phyloP scores from a whole-genome alignment of 495 filamentous ascomycete species.

The Hypoxylon trugodes region DNA sequence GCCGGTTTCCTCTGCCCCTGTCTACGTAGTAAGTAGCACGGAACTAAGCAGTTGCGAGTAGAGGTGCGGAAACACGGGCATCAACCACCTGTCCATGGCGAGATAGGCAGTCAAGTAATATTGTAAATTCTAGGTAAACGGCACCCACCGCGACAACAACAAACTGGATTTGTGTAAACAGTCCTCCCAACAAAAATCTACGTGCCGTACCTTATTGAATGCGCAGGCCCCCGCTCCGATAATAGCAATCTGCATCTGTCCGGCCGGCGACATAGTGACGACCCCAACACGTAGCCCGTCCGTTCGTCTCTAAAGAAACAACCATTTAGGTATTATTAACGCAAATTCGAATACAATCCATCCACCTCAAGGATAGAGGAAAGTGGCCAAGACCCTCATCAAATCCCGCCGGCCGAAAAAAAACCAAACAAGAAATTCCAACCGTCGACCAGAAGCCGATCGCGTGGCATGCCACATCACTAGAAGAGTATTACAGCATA shows the following conservation, averaged over 20 bases:
- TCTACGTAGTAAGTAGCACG: constrained; percentile 30
- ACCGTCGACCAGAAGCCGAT: constrained; percentile 4
- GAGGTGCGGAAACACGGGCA: constrained; percentile 38
- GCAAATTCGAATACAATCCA: too few species aligned
- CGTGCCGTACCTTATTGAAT: constrained; percentile 1
- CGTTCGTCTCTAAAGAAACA: too few species aligned
- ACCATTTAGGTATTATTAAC: too few species aligned
- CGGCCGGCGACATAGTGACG: constrained; percentile 13
- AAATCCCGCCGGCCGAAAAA: too few species aligned
- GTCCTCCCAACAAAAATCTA: not conserved
- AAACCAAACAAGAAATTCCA: too few species aligned
- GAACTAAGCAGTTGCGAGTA: constrained; percentile 23
- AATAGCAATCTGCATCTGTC: constrained; percentile 29
- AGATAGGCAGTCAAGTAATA: constrained; percentile 48
- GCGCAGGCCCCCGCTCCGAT: constrained; percentile 33
- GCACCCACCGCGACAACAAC: constrained; percentile 40
- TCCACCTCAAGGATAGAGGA: not conserved
- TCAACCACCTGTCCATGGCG: constrained; percentile 38
- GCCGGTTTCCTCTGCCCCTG: constrained; percentile 28
- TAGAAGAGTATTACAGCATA: constrained; percentile 27
- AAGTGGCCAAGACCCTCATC: not conserved
- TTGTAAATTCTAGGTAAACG: constrained; percentile 42
- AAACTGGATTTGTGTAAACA: constrained; percentile 45
- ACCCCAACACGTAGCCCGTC: not conserved
- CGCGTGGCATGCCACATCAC: constrained; percentile 16